Conservation (phyloP, 495 filamentous ascomycete genomes). For the Parathielavia appendiculata region DNA sequence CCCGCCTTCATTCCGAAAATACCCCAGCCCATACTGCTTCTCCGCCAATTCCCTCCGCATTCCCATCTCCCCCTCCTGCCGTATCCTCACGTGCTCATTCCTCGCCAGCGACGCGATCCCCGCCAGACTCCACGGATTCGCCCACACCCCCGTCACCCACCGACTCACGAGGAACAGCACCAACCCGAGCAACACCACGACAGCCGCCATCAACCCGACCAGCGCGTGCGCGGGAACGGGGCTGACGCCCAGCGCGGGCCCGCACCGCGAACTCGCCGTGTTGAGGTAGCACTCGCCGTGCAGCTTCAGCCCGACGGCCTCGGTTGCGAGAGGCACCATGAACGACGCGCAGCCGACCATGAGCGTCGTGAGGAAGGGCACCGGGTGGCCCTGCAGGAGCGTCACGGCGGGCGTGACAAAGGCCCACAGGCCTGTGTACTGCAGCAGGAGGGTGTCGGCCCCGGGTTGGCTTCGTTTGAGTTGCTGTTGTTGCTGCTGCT, state of each 20-base stretch:
- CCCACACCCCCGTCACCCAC: slow-evolving; percentile 29
- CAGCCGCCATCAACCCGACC: slow-evolving; percentile 24
- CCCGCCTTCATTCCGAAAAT: slow-evolving; percentile 21
- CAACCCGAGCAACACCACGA: slow-evolving; percentile 24
- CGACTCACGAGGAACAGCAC: slow-evolving; percentile 21
- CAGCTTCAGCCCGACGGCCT: slow-evolving; percentile 35
- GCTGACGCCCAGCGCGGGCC: slow-evolving; percentile 30
- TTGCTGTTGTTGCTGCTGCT: slow-evolving; percentile 6
- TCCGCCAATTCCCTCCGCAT: slow-evolving; percentile 20
- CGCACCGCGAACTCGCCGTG: slow-evolving; percentile 26
- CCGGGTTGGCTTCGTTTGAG: too few relatives aligned
- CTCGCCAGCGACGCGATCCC: slow-evolving; percentile 31
- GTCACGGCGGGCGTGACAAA: slow-evolving; percentile 25
- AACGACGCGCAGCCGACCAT: slow-evolving; percentile 28
- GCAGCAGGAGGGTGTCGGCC: slow-evolving; percentile 25
- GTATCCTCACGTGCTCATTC: slow-evolving; percentile 18
- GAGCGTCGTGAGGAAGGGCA: slow-evolving; percentile 32
- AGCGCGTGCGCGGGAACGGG: slow-evolving; percentile 24
- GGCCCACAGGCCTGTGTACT: slow-evolving; percentile 27
- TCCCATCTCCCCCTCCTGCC: slow-evolving; percentile 18
- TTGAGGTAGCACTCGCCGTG: slow-evolving; percentile 30
- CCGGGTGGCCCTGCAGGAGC: slow-evolving; percentile 25
- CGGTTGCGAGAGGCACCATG: slow-evolving; percentile 32
- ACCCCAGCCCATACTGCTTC: slow-evolving; percentile 29
- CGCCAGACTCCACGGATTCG: slow-evolving; percentile 35